phyloP scores from a whole-genome alignment of 2,329 filamentous ascomycete genomes.

The Alternaria tenuissima region DNA sequence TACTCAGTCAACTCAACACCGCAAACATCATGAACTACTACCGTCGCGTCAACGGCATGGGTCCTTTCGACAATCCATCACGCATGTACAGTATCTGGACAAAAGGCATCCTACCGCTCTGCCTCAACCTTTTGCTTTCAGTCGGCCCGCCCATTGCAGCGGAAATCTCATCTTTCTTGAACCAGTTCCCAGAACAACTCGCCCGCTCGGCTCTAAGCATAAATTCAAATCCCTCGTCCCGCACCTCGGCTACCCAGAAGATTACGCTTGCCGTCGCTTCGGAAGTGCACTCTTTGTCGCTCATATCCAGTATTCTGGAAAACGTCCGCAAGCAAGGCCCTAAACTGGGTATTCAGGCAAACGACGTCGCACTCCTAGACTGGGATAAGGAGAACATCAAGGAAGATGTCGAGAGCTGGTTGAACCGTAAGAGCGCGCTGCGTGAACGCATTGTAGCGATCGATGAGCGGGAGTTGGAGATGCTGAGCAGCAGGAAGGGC shows the following conservation, averaged over 20 bases:
- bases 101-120: slow-evolving; percentile 84
- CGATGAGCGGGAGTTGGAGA: slow-evolving; percentile 75
- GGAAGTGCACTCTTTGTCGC: slow-evolving; percentile 79
- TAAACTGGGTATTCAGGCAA: slow-evolving; percentile 59
- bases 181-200: slow-evolving; percentile 85
- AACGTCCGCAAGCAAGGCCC: slow-evolving; percentile 64
- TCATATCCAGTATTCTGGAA: slow-evolving; percentile 76
- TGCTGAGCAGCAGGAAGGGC: slow-evolving; percentile 52
- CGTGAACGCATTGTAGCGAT: slow-evolving; percentile 77
- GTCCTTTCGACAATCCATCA: slow-evolving; percentile 78
- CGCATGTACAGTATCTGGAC: slow-evolving; percentile 91
- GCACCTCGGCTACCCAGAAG: slow-evolving; percentile 52
- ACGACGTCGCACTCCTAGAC: slow-evolving; percentile 73
- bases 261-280: slow-evolving; percentile 77
- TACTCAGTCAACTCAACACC: slow-evolving; percentile 79
- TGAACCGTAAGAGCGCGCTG: slow-evolving; percentile 73
- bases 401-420: slow-evolving; percentile 85
- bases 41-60: slow-evolving; percentile 71
- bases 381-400: slow-evolving; percentile 78
- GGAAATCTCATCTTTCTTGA: slow-evolving; percentile 86
- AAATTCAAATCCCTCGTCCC: slow-evolving; percentile 57
- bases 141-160: slow-evolving; percentile 82
- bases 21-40: slow-evolving; percentile 82
- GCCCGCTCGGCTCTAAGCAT: slow-evolving; percentile 75
- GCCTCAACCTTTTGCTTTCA: slow-evolving; percentile 84